A percentile compares a stretch with the other conserved stretches of the same genome.
phyloP scores from a whole-genome alignment of 2,329 filamentous ascomycete genomes.

The Ceratocystis variospora region DNA sequence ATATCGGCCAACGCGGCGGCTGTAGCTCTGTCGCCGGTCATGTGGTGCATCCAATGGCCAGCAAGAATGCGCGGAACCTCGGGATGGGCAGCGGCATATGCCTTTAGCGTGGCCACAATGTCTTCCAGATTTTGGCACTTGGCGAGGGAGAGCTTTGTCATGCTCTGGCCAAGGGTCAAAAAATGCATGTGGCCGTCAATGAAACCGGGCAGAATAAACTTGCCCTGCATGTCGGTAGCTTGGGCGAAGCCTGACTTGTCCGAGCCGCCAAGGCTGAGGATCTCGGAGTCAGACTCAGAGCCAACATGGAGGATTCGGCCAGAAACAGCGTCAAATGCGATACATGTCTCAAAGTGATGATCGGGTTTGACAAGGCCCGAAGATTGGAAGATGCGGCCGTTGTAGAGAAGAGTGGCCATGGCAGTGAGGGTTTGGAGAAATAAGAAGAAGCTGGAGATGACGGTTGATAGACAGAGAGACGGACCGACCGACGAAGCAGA shows the following conservation, averaged over 20 bases:
- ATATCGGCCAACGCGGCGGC: slow-evolving; percentile 36
- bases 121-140: slow-evolving; percentile 36
- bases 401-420: slow-evolving; percentile 20
- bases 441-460: too few relatives aligned
- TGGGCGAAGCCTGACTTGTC: slow-evolving; percentile 13
- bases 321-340: slow-evolving; percentile 16
- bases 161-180: slow-evolving; percentile 39
- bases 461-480: too few relatives aligned
- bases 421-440: too few relatives aligned
- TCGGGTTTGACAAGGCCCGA: slow-evolving; percentile 17
- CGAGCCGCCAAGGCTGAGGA: slow-evolving; percentile 10
- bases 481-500: too few relatives aligned
- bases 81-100: slow-evolving; percentile 35
- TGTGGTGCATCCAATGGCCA: slow-evolving; percentile 42
- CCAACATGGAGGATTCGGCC: slow-evolving; percentile 19
- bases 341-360: slow-evolving; percentile 16
- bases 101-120: slow-evolving; percentile 34
- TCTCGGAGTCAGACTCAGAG: slow-evolving; percentile 11
- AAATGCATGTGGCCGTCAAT: slow-evolving; percentile 46
- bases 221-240: slow-evolving; percentile 26
- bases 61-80: slow-evolving; percentile 37
- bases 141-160: slow-evolving; percentile 38
- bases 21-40: slow-evolving; percentile 34
- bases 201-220: slow-evolving; percentile 39
- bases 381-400: slow-evolving; percentile 20